Base-by-base conservation (phyloP, 108 stramenopile species). In the Discostella stelligeroides region DNA sequence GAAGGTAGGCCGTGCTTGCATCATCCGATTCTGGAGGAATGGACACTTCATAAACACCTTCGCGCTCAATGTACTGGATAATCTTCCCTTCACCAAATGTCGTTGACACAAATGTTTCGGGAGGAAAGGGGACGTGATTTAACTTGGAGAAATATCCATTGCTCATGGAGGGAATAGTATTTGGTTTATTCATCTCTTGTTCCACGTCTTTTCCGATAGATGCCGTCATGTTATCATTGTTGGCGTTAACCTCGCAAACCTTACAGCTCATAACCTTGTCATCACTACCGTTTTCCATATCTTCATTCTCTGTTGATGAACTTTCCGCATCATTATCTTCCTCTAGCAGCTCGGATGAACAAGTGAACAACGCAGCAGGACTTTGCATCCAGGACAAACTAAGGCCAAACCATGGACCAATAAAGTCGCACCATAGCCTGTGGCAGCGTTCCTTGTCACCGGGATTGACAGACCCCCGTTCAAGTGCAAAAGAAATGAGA, bases 361-460 rank as follows among this genome's bases (percentile, higher is more conserved):
- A 65, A 27, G 56, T 64, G 55, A 73, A 90, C 23, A 58, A 28
- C 17, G 84, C 80, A 1, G 90, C 86, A 29, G 88, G 92, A 34
- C 55, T 62, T 51, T 85, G 80, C 86, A 92, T 93, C 95, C 91
- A 93, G 41, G 75, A 80, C 29, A 86, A 40, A 24, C 66, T 71
- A 13, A 95, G 75, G 18, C 86, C 87, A 68, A 95, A 93, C 81
- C 86, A 90, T 7, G 88, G 92, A 17, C 87, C 95, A 47, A 95
- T 70, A 65, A 95, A 93, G 42, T 95, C 92, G 58, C 80, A 77
- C 95, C 92, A 93, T 60, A 95, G 53, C 6, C 90, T 81, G 66
- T 90, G 86, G 60, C 86, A 90, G 47, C 89, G 66, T 61, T 95
- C 95, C 63, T 95, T 95, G 73, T 93, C 95, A 0, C 73, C 58